phyloP scores from a whole-genome alignment of 352 stramenopile genomes.

The Paralagenidium karlingii region DNA sequence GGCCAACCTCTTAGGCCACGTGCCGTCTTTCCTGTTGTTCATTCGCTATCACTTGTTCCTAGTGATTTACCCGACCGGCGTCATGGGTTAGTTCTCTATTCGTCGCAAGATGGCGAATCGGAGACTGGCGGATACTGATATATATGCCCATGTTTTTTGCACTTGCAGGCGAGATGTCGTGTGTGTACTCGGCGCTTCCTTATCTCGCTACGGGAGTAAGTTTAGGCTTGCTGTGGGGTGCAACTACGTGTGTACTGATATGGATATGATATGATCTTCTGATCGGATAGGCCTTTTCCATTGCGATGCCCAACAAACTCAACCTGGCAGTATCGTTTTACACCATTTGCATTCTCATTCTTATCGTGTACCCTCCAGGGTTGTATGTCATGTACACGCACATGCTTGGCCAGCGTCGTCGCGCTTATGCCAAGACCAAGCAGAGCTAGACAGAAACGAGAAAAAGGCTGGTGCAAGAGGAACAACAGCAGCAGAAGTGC shows the following conservation, averaged over 20 bases:
- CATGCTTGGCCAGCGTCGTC: constrained; percentile 79
- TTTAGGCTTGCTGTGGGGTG: too few relatives aligned
- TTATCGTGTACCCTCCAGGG: constrained; percentile 62
- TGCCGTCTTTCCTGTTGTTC: constrained; percentile 95
- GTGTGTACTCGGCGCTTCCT: constrained; percentile 52
- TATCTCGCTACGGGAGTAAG: constrained; percentile 42
- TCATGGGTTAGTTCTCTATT: constrained; percentile 71
- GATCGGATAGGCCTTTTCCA: constrained; percentile 32
- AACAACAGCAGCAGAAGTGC: background rate
- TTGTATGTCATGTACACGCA: constrained; percentile 76
- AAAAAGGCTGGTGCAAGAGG: constrained; percentile 12
- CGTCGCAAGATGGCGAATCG: too few relatives aligned
- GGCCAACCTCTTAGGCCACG: constrained; percentile 86
- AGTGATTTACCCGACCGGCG: constrained; percentile 95
- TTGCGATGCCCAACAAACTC: constrained; percentile 63
- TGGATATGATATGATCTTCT: too few relatives aligned
- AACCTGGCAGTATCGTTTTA: constrained; percentile 69
- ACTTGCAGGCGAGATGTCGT: constrained; percentile 40
- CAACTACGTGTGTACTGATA: too few relatives aligned
- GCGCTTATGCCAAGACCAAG: constrained; percentile 68
- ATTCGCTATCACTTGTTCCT: constrained; percentile 97
- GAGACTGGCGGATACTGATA: constrained; percentile 1
- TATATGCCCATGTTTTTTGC: background rate
- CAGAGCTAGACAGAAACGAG: constrained; percentile 10
- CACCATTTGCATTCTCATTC: constrained; percentile 46